Percentiles rank a stretch among this genome's conserved stretches.
phyloP scores from a whole-genome alignment of 306 rosid genomes.

The Fragaria ananassa region DNA sequence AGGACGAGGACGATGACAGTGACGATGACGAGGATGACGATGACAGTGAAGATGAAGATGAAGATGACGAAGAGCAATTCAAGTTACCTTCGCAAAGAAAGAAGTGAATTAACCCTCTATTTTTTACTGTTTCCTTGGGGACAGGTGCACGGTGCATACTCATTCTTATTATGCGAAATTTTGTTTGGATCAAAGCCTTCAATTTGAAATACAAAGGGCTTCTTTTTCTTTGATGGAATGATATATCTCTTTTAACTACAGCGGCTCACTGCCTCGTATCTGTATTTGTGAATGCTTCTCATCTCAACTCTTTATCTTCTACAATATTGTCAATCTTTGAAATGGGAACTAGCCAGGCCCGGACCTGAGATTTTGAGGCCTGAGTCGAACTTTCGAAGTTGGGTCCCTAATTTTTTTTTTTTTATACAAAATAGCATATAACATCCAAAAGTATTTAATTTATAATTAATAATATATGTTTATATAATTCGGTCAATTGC shows the following conservation, averaged over 20 bases:
- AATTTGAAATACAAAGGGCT: background rate
- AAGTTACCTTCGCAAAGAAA: conserved; percentile 6
- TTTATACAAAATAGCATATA: no score
- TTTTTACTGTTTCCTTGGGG: background rate
- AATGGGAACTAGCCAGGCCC: background rate
- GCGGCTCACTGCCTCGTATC: background rate
- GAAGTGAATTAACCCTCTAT: background rate
- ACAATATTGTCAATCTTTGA: background rate
- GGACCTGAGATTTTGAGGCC: no score
- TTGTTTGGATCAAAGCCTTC: background rate
- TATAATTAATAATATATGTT: no score
- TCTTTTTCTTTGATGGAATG: background rate
- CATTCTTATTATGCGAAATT: background rate
- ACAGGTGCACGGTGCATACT: background rate
- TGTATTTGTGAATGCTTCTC: background rate
- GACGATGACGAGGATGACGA: no score
- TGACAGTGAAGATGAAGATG: background rate
- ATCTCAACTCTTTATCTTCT: background rate
- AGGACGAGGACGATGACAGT: background rate
- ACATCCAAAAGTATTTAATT: no score
- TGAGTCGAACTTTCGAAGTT: no score
- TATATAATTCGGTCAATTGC: no score
- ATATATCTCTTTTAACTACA: background rate
- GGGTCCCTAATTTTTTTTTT: no score
- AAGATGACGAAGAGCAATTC: background rate